phyloP scores from a whole-genome alignment of 169 alveolate genomes.

The Plasmodium ovale region DNA sequence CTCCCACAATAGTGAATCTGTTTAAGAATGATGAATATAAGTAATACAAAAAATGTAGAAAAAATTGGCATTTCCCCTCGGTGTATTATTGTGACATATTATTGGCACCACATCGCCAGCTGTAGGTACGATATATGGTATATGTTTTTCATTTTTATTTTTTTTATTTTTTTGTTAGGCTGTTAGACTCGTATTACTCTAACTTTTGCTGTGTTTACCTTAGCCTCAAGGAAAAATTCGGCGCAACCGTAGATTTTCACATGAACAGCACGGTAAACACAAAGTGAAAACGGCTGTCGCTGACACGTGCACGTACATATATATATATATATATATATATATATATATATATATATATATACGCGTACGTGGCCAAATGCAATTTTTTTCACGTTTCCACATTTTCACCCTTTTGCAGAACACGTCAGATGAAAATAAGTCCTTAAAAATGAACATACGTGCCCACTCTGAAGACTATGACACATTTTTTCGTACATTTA shows the following conservation, averaged over 20 bases:
- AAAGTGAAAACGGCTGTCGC: not conserved
- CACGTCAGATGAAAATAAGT: conserved; percentile 9
- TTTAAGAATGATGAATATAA: conserved; percentile 28
- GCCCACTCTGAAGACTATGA: conserved; percentile 51
- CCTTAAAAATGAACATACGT: conserved; percentile 10
- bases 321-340: not conserved
- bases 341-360: not conserved
- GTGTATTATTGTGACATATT: not conserved
- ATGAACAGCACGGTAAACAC: conserved; percentile 19
- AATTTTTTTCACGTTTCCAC: too few relatives aligned
- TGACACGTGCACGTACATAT: not conserved
- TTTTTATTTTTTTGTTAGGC: conserved; percentile 2
- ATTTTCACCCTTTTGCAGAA: not conserved
- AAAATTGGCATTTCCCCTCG: not conserved
- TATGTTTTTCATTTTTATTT: not conserved
- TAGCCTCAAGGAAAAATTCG: conserved; percentile 16
- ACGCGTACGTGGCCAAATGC: too few relatives aligned
- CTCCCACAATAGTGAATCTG: conserved; percentile 26
- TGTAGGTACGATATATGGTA: not conserved
- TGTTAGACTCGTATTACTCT: conserved; percentile 14
- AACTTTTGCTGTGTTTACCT: conserved; percentile 8
- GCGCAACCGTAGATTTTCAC: conserved; percentile 29
- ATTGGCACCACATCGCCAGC: not conserved
- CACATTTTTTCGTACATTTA: conserved; percentile 33
- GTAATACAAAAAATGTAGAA: not conserved